Evolutionary conservation across 768 basidiomycete genomes (phyloP).

Genomic region (Lentinula lateritia): DNA sequence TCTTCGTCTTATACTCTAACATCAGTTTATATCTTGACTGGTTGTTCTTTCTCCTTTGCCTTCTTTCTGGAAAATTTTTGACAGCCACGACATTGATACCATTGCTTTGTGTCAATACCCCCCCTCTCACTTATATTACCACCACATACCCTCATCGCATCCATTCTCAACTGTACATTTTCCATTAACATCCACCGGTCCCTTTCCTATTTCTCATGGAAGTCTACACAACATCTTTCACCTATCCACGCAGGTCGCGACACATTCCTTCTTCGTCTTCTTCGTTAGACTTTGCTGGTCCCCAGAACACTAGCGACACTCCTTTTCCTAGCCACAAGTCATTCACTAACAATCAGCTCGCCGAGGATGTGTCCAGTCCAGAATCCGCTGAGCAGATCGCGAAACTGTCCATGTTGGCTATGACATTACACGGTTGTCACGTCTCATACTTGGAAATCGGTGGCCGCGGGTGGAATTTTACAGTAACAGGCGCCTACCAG

Average conservation of each 20-base stretch:
- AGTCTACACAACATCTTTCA: conserved; percentile 92
- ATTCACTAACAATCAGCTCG: conserved; percentile 24
- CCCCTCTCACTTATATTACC: conserved; percentile 21
- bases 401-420: conserved; percentile 70
- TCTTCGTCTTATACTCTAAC: conserved; percentile 4
- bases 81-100: conserved; percentile 41
- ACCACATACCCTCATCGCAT: conserved; percentile 27
- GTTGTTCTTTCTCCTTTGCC: conserved; percentile 22
- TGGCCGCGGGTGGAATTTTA: conserved; percentile 79
- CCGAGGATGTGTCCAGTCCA: conserved; percentile 8
- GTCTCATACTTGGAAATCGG: conserved; percentile 76
- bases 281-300: conserved; percentile 55
- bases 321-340: conserved; percentile 27
- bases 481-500: conserved; percentile 86
- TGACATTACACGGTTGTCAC: conserved; percentile 77
- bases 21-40: conserved; percentile 10
- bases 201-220: conserved; percentile 54
- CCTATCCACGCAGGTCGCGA: conserved; percentile 75
- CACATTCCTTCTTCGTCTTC: conserved; percentile 58
- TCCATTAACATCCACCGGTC: conserved; percentile 14
- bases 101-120: conserved; percentile 44
- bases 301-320: conserved; percentile 32
- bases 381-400: conserved; percentile 11
- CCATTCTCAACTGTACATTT: conserved; percentile 22
- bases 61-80: conserved; percentile 20